Percentiles rank a stretch among this genome's conserved stretches.
These are phyloP conservation scores for Gnomoniopsis sp. DNA, from an alignment of 2,329 filamentous ascomycete species.

Conservation along the genomic window DNA sequence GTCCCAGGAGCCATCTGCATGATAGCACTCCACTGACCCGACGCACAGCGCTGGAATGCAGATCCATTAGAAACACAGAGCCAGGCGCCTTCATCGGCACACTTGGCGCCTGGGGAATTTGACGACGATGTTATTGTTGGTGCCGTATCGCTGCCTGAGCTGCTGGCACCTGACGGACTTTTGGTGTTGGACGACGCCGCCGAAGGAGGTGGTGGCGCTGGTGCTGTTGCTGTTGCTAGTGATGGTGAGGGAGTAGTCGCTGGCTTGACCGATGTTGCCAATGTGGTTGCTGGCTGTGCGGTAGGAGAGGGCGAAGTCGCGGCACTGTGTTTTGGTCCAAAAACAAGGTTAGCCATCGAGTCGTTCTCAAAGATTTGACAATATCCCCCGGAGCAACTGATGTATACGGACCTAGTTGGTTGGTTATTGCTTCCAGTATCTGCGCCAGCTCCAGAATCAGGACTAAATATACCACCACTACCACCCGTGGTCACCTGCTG, in stretches of 20 bases:
- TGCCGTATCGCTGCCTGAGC: too few species aligned
- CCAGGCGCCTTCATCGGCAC: constrained; percentile 54
- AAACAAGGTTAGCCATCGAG: constrained; percentile 28
- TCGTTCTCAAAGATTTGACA: too few species aligned
- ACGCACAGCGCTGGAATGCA: constrained; percentile 61
- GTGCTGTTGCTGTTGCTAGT: constrained; percentile 13
- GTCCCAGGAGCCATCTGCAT: constrained; percentile 52
- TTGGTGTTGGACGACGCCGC: constrained; percentile 3
- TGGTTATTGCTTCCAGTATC: too few species aligned
- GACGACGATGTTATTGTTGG: constrained; percentile 28
- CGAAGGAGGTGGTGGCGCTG: neutral
- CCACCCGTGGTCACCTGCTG: constrained; percentile 23
- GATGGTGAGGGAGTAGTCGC: constrained; percentile 9
- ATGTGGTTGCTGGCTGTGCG: neutral
- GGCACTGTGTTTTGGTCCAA: constrained; percentile 27
- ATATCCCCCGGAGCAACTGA: too few species aligned
- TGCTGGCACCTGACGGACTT: constrained; percentile 14
- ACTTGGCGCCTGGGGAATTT: constrained; percentile 39
- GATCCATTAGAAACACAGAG: constrained; percentile 50
- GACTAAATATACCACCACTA: constrained; percentile 23
- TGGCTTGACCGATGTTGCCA: neutral
- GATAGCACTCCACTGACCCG: constrained; percentile 48
- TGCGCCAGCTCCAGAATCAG: constrained; percentile 17
- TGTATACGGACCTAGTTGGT: too few species aligned
- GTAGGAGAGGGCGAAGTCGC: constrained; percentile 14